Percentiles rank a stretch among this genome's conserved stretches.
These are phyloP conservation scores for Penicillium goetzii DNA, from an alignment of 495 filamentous ascomycete species.

Conservation along the genomic window DNA sequence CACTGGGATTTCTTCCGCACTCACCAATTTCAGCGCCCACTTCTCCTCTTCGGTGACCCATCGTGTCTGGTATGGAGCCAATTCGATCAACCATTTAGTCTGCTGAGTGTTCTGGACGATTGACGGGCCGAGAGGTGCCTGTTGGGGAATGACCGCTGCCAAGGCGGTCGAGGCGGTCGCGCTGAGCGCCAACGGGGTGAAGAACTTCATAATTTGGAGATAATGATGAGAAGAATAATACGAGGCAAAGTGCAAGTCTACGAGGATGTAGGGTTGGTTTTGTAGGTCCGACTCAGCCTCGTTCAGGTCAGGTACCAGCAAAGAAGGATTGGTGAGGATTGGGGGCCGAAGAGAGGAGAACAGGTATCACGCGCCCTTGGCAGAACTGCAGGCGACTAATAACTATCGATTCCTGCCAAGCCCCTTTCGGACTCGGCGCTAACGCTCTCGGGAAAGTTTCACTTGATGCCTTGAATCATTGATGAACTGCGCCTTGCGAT, in stretches of 20 bases:
- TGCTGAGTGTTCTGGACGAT: slow-evolving; percentile 36
- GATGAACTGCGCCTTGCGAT: not conserved
- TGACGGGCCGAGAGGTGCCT: slow-evolving; percentile 39
- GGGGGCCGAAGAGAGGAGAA: not conserved
- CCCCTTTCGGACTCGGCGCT: slow-evolving; percentile 32
- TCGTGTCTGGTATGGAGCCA: slow-evolving; percentile 78
- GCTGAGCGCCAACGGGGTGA: slow-evolving; percentile 35
- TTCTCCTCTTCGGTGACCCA: slow-evolving; percentile 96
- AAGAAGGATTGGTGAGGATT: not conserved
- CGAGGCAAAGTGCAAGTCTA: slow-evolving; percentile 8
- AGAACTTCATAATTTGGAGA: slow-evolving; percentile 37
- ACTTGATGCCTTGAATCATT: too few relatives aligned
- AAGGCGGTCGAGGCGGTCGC: slow-evolving; percentile 40
- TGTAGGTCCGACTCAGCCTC: slow-evolving; percentile 16
- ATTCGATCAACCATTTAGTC: slow-evolving; percentile 77
- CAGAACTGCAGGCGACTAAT: not conserved
- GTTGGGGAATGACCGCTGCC: slow-evolving; percentile 43
- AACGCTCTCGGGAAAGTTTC: not conserved
- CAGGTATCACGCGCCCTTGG: slow-evolving; percentile 19
- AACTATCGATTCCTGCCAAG: slow-evolving; percentile 19
- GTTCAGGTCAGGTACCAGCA: slow-evolving; percentile 1
- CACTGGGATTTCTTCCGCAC: slow-evolving; percentile 24
- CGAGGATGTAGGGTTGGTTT: slow-evolving; percentile 9
- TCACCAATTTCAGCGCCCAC: slow-evolving; percentile 83
- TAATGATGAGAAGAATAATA: slow-evolving; percentile 1